Conservation (phyloP, 306 rosid species). For the Sophora flavescens region DNA sequence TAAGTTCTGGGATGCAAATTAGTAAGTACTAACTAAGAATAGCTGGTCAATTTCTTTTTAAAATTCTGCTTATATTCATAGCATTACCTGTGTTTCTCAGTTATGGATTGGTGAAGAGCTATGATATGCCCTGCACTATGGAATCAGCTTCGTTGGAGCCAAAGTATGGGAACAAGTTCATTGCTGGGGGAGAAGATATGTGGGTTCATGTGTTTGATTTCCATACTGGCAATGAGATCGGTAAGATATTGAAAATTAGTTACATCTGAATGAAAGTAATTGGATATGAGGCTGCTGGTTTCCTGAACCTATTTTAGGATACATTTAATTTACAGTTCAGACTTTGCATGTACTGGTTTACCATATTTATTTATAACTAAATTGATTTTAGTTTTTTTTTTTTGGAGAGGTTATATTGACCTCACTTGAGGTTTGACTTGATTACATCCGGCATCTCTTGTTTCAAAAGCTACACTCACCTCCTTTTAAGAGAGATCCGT, state of each 20-base stretch:
- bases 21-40: constrained; percentile 61
- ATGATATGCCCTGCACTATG: constrained; percentile 89
- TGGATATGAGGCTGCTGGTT: not conserved
- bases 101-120: constrained; percentile 93
- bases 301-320: not conserved
- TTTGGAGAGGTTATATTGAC: too few relatives aligned
- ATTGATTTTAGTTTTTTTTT: too few relatives aligned
- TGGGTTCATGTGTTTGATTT: constrained; percentile 95
- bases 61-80: constrained; percentile 39
- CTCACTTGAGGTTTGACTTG: too few relatives aligned
- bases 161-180: constrained; percentile 87
- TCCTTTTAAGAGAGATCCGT: too few relatives aligned
- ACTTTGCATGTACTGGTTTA: not conserved
- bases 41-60: not conserved
- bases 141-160: constrained; percentile 98
- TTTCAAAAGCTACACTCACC: too few relatives aligned
- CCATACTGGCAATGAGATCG: constrained; percentile 90
- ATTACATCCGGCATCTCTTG: too few relatives aligned
- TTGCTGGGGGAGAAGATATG: constrained; percentile 99
- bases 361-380: not conserved
- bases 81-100: constrained; percentile 53
- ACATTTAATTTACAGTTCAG: not conserved
- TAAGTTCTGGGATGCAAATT: constrained; percentile 98
- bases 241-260: constrained; percentile 52
- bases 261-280: not conserved